phyloP scores from a whole-genome alignment of 2,329 filamentous ascomycete species.

The Rhexocercosporidium sp. region DNA sequence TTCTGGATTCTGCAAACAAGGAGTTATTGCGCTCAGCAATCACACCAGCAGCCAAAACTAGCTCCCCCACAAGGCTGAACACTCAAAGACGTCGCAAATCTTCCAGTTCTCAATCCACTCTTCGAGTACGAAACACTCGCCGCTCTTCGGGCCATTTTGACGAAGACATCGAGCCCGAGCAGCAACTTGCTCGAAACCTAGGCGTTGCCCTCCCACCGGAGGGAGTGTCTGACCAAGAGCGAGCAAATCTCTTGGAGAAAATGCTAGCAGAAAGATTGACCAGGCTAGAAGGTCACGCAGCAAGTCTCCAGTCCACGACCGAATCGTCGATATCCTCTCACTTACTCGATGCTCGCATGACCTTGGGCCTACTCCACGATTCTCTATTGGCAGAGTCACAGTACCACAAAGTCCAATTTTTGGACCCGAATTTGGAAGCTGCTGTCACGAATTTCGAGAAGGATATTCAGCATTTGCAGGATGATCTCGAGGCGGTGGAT shows the following conservation, averaged over 20 bases:
- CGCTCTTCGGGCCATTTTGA: slow-evolving; percentile 46
- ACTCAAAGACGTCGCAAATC: slow-evolving; percentile 29
- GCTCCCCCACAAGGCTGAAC: slow-evolving; percentile 29
- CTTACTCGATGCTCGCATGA: slow-evolving; percentile 53
- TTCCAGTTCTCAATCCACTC: slow-evolving; percentile 26
- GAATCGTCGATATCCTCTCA: slow-evolving; percentile 50
- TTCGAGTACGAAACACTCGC: slow-evolving; percentile 38
- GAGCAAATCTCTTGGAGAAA: slow-evolving; percentile 38
- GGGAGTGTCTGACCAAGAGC: slow-evolving; percentile 35
- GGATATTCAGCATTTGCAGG: slow-evolving; percentile 47
- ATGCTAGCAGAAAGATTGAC: slow-evolving; percentile 45
- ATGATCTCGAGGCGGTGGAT: slow-evolving; percentile 43
- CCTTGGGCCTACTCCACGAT: slow-evolving; percentile 55
- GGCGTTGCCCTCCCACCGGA: slow-evolving; percentile 50
- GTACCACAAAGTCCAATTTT: slow-evolving; percentile 53
- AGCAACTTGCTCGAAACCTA: slow-evolving; percentile 53
- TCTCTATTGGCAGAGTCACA: slow-evolving; percentile 59
- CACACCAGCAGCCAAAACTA: slow-evolving; percentile 7
- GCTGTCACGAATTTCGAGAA: slow-evolving; percentile 48
- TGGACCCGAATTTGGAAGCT: slow-evolving; percentile 58
- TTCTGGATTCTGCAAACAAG: slow-evolving; percentile 50
- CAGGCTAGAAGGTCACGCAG: slow-evolving; percentile 52
- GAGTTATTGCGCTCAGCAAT: slow-evolving; percentile 45
- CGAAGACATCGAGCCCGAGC: slow-evolving; percentile 42
- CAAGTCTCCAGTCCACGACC: slow-evolving; percentile 55